A percentile compares a stretch with the other conserved stretches of the same genome.
Evolutionary conservation across 129 eudicot genomes (phyloP).

Genomic region (Pittosporum tobira): DNA sequence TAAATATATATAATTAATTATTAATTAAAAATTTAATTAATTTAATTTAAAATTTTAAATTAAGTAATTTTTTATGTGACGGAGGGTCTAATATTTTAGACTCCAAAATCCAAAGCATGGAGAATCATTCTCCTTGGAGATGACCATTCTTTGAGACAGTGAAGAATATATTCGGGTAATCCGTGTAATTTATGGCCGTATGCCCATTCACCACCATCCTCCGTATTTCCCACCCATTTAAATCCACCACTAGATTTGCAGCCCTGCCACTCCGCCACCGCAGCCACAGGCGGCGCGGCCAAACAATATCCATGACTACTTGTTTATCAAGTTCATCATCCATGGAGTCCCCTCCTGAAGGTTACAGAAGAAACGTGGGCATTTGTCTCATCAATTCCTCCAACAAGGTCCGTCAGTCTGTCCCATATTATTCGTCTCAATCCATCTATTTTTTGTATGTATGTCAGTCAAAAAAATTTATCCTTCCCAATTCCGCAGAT

Average conservation of each 20-base stretch:
- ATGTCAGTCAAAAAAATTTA: background rate
- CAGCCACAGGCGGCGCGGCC: conserved; percentile 11
- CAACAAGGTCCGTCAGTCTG: conserved; percentile 36
- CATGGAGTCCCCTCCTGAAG: conserved; percentile 78
- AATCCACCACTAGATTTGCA: conserved; percentile 14
- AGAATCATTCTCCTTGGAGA: too few species aligned
- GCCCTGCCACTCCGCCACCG: conserved; percentile 20
- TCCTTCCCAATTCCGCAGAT: conserved; percentile 28
- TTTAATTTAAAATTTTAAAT: too few species aligned
- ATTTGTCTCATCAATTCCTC: conserved; percentile 75
- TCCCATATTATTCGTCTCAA: background rate
- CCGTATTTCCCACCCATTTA: too few species aligned
- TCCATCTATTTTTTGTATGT: background rate
- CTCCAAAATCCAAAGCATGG: too few species aligned
- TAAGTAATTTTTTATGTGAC: too few species aligned
- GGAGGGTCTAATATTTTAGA: too few species aligned
- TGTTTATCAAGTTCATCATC: conserved; percentile 27
- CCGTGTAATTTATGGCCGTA: too few species aligned
- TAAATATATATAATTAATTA: too few species aligned
- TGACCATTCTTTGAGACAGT: too few species aligned
- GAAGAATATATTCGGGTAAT: too few species aligned
- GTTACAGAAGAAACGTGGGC: conserved; percentile 84
- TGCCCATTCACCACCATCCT: too few species aligned
- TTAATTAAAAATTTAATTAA: too few species aligned
- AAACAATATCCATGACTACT: conserved; percentile 4